These are phyloP conservation scores for Ogataea siamensis DNA, from an alignment of 805 yeast genomes.

Conservation along the genomic window DNA sequence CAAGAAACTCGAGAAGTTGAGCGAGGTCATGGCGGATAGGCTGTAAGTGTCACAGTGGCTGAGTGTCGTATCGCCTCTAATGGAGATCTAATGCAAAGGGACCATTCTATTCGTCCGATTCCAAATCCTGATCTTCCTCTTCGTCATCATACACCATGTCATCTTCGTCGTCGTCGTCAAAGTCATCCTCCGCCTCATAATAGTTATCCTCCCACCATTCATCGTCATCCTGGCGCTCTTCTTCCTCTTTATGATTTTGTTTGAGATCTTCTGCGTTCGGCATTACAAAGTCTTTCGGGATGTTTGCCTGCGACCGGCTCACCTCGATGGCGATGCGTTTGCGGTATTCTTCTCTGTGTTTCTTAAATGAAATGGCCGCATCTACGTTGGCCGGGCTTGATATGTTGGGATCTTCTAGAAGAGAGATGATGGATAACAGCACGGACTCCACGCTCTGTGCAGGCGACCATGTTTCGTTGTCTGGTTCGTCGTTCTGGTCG, in stretches of 20 bases:
- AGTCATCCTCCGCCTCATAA: constrained; percentile 34
- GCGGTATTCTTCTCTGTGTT: constrained; percentile 75
- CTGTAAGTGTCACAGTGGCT: constrained; percentile 3
- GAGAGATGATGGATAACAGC: constrained; percentile 84
- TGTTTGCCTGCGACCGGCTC: constrained; percentile 73
- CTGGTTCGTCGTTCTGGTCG: constrained; percentile 91
- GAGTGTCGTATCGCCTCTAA: constrained; percentile 5
- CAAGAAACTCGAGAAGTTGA: constrained; percentile 24
- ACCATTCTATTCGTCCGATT: constrained; percentile 12
- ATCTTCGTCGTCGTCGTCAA: constrained; percentile 30
- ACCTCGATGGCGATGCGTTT: constrained; percentile 80
- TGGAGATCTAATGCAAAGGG: constrained; percentile 6
- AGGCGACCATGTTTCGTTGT: constrained; percentile 92
- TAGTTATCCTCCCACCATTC: constrained; percentile 35
- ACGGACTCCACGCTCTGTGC: constrained; percentile 93
- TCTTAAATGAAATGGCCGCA: constrained; percentile 92
- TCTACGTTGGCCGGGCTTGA: constrained; percentile 95
- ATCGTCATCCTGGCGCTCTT: constrained; percentile 33
- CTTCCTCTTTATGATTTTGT: constrained; percentile 23
- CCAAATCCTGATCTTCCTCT: constrained; percentile 22
- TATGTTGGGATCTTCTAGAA: constrained; percentile 92
- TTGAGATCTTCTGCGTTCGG: constrained; percentile 64
- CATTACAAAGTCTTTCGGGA: constrained; percentile 82
- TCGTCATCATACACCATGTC: constrained; percentile 28
- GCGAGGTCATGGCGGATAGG: constrained; percentile 9